phyloP scores from a whole-genome alignment of 2,329 filamentous ascomycete species.

The Cladophialophora chaetospira region DNA sequence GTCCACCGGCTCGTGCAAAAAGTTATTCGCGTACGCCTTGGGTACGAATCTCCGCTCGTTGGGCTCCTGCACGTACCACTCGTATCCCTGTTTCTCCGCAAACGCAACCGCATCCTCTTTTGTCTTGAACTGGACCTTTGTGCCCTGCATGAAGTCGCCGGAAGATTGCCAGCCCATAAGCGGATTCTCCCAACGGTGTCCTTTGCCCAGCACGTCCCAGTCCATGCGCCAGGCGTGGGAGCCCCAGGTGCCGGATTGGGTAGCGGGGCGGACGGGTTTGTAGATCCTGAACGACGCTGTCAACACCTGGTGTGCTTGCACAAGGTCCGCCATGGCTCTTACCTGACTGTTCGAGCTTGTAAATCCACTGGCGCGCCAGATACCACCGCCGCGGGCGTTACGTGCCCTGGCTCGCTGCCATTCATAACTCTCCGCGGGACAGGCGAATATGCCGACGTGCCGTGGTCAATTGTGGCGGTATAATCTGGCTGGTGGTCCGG shows the following conservation, averaged over 20 bases:
- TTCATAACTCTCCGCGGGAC: slow-evolving; percentile 88
- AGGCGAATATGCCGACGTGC: slow-evolving; percentile 87
- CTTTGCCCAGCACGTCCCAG: slow-evolving; percentile 91
- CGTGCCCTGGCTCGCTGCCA: slow-evolving; percentile 76
- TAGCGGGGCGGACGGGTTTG: slow-evolving; percentile 88
- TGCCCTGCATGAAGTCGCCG: slow-evolving; percentile 92
- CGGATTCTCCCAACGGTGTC: slow-evolving; percentile 97
- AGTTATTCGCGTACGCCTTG: slow-evolving; percentile 98
- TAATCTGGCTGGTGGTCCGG: slow-evolving; percentile 77
- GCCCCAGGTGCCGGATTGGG: slow-evolving; percentile 89
- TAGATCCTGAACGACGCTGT: slow-evolving; percentile 71
- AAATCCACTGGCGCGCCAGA: slow-evolving; percentile 93
- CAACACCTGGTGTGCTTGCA: neutral
- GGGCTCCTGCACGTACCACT: slow-evolving; percentile 98
- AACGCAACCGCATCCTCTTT: slow-evolving; percentile 96
- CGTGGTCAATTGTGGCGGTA: slow-evolving; percentile 76
- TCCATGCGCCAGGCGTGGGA: slow-evolving; percentile 92
- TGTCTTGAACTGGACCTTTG: slow-evolving; percentile 81
- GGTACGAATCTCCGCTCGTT: slow-evolving; percentile 81
- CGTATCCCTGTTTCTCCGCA: slow-evolving; percentile 98
- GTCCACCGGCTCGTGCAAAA: slow-evolving; percentile 68
- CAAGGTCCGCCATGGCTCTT: slow-evolving; percentile 40
- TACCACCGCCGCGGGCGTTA: slow-evolving; percentile 78
- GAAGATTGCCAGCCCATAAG: slow-evolving; percentile 99
- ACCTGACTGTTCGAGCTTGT: slow-evolving; percentile 92